These are phyloP conservation scores for Beauveria scarabaeidicola DNA, from an alignment of 2,329 filamentous ascomycete species.

Conservation along the genomic window DNA sequence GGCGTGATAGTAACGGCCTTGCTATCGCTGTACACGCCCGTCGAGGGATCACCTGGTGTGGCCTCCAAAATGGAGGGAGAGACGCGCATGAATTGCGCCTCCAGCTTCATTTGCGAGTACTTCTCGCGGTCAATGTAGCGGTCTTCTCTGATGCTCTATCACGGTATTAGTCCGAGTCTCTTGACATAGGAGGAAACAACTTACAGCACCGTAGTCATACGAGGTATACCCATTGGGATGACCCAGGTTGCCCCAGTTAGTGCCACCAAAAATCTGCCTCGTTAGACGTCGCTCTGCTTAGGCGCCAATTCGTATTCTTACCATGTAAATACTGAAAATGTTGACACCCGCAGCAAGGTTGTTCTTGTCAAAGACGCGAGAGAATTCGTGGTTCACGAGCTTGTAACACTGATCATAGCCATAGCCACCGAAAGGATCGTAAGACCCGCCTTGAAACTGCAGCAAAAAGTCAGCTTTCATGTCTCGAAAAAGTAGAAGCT, in stretches of 20 bases:
- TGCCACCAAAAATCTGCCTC: conserved; percentile 58
- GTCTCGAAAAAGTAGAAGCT: too few species aligned
- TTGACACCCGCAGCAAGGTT: conserved; percentile 56
- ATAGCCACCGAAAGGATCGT: conserved; percentile 65
- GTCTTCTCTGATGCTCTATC: conserved; percentile 53
- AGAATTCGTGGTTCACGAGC: conserved; percentile 64
- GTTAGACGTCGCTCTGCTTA: neutral
- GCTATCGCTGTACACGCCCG: conserved; percentile 44
- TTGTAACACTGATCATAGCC: conserved; percentile 60
- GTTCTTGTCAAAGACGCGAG: conserved; percentile 74
- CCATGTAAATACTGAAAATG: conserved; percentile 70
- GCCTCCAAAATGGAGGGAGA: conserved; percentile 62
- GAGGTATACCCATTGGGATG: conserved; percentile 57
- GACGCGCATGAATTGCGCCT: conserved; percentile 66
- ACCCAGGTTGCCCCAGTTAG: conserved; percentile 76
- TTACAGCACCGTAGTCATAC: conserved; percentile 43
- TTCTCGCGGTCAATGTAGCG: conserved; percentile 63
- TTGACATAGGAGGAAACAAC: conserved; percentile 14
- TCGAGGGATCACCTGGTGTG: conserved; percentile 39
- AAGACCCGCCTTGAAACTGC: conserved; percentile 62
- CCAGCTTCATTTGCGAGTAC: conserved; percentile 69
- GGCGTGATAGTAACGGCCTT: conserved; percentile 51
- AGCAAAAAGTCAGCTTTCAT: neutral
- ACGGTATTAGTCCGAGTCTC: neutral
- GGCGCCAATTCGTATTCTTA: conserved; percentile 21